Base-by-base conservation (phyloP, 352 stramenopile genomes). In the Globisporangium alternatum region DNA sequence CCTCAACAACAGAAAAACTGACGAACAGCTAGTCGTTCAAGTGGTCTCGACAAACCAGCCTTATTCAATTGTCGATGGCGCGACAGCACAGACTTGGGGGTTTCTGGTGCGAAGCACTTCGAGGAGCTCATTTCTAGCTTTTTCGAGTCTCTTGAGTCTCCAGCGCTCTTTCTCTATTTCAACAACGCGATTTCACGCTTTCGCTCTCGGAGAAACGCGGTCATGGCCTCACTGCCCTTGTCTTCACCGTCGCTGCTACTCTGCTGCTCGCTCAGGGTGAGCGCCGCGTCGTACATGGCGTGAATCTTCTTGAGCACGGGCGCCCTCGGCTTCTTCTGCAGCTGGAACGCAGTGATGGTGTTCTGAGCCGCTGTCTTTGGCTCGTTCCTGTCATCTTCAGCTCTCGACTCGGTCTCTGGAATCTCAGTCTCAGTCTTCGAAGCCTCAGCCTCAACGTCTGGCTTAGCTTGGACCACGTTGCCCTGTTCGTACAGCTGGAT, bases 401-500 rank as follows among this genome's bases (percentile, higher is more conserved):
- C 22, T 19, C 5, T 33, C 25, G 22, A 19, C 12, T 61, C 31
- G 9, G 12, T 28, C 37, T 58, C 67, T 31, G 17, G 56, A 37
- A 2, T 56, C 57, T 2, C 52, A 65, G 30, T 33, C 31, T 9
- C 22, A 5, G 28, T 2, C 48, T 54, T 22, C n/a, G 48, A 5
- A 54, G 48, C 25, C 13, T 56, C 15, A 5, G 13, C 5, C 49
- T 37, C 33, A 3, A 22, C 31, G 7, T n/a, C 12, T 8, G 25
- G 22, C 39, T 44, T 19, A 19, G 39, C 39, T 44, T 44, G 9
- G 10, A 56, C 28, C 25, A 56, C 49, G 28, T 41, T 56, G 25
- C 28, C 60, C 9, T 60, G 45, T 53, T 79, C 72, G 30, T 70
- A 79, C 10, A 70, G 62, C 41, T 63, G 53, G 19, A 79, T 64